A percentile compares a stretch with the other conserved stretches of the same genome.
Evolutionary conservation across 805 yeast genomes (phyloP).

Genomic region (Barnettozyma sp.): DNA sequence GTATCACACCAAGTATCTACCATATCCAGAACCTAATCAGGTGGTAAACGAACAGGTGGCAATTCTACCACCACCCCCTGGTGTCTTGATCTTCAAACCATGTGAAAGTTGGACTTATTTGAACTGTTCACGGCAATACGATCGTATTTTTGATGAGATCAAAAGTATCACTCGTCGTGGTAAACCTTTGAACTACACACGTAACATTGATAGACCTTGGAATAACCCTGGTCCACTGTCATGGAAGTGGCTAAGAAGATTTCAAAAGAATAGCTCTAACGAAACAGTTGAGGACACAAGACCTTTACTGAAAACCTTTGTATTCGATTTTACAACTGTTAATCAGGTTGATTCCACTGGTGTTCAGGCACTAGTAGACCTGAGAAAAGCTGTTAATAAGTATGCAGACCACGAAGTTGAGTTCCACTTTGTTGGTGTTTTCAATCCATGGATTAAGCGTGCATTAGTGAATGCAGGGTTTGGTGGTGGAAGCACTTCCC

Average conservation of each 20-base stretch:
- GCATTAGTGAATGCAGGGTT: constrained; percentile 71
- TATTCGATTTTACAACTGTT: constrained; percentile 76
- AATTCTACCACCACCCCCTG: constrained; percentile 80
- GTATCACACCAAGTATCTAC: constrained; percentile 65
- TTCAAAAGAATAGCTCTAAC: constrained; percentile 21
- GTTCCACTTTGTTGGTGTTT: constrained; percentile 80
- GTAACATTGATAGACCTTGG: constrained; percentile 67
- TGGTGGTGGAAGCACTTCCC: constrained; percentile 49
- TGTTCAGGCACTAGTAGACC: constrained; percentile 69
- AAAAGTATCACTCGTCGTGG: constrained; percentile 58
- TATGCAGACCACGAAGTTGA: constrained; percentile 83
- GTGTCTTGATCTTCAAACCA: constrained; percentile 80
- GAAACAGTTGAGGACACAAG: constrained; percentile 29
- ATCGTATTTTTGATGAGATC: constrained; percentile 60
- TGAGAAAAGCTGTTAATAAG: constrained; percentile 60
- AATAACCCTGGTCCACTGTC: constrained; percentile 72
- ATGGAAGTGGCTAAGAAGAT: constrained; percentile 15
- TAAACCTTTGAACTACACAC: constrained; percentile 28
- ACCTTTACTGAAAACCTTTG: constrained; percentile 65
- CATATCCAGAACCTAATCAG: constrained; percentile 36
- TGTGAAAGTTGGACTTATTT: constrained; percentile 78
- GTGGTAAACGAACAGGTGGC: constrained; percentile 48
- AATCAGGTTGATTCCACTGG: constrained; percentile 75
- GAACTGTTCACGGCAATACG: constrained; percentile 69
- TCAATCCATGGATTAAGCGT: constrained; percentile 82